phyloP scores from a whole-genome alignment of 2,329 filamentous ascomycete species.

The Botrytis fabae region DNA sequence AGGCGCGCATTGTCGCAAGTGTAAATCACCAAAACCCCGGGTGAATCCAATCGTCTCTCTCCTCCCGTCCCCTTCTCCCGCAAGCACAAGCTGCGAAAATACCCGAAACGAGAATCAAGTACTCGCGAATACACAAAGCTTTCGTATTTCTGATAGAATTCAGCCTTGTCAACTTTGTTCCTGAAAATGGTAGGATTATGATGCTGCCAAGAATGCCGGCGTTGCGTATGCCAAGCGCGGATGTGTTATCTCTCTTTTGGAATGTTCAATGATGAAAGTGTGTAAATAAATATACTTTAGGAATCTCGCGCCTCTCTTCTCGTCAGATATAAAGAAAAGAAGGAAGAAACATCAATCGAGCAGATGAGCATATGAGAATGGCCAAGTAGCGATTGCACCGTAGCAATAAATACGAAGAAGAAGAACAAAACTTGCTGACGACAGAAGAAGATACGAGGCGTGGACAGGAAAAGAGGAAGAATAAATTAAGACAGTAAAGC shows the following conservation, averaged over 20 bases:
- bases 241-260: background rate
- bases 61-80: background rate
- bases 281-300: background rate
- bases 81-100: background rate
- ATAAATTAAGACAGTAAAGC: background rate
- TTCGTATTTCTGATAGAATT: background rate
- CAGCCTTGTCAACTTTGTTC: slow-evolving; percentile 19
- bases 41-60: background rate
- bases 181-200: background rate
- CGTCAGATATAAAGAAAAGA: background rate
- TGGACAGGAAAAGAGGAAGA: background rate
- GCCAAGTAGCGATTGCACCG: background rate
- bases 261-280: background rate
- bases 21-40: background rate
- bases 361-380: background rate
- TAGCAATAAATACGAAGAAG: background rate
- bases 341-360: background rate
- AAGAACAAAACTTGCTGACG: background rate
- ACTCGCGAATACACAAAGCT: background rate
- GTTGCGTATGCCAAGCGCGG: slow-evolving; percentile 12
- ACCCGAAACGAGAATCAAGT: background rate
- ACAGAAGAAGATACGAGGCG: background rate
- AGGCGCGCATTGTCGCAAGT: slow-evolving; percentile 17
- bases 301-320: background rate
- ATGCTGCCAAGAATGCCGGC: slow-evolving; percentile 10